Base-by-base conservation (phyloP, 1,139 yeast species). In the Suhomyces bribrorum region DNA sequence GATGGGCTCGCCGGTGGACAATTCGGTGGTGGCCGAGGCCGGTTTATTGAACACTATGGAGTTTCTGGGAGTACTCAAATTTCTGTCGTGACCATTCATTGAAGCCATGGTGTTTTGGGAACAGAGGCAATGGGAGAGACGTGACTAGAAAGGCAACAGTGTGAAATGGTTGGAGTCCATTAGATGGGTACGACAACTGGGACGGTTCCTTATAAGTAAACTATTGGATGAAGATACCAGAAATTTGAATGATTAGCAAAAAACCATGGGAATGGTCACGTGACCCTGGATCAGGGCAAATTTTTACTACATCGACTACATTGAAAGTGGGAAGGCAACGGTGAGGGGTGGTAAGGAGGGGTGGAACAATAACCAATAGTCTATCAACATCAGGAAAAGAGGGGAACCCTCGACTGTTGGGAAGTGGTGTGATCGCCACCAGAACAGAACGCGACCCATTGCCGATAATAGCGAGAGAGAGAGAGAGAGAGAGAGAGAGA, bases 1-100 rank as follows among this genome's bases (percentile, higher is more conserved):
- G 13, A 51, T 40, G 5, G 50, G 46, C 12, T 51, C 54, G 13
- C 48, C 31, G 3, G 48, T 46, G 29, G 52, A 46, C 13, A 50
- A 30, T 12, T 44, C 49, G n/a, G 51, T 48, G 27, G 56, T 50
- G 22, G 48, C 46, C 2, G 37, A 14, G 15, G 42, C 45, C n/a
- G 48, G 15, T 20, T 37, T 41, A 18, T 31, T 36, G 17, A 42
- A 31, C 14, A 47, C 34, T 14, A 39, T 29, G 14, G 45, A 37
- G 25, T 34, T 37, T 13, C 38, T 29, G 13, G 41, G 41, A 9
- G 40, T 29, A 18, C 18, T 23, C 24, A 31, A 14, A 25, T 23
- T 13, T 14, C 32, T 22, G 14, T 31, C 38, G 32, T 24, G 32
- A 31, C 34, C 34, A 18, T 30, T 32, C 31, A 33, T 22, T n/a